Evolutionary conservation across 2,329 filamentous ascomycete species (phyloP).

Genomic region (Seiridium unicorne): DNA sequence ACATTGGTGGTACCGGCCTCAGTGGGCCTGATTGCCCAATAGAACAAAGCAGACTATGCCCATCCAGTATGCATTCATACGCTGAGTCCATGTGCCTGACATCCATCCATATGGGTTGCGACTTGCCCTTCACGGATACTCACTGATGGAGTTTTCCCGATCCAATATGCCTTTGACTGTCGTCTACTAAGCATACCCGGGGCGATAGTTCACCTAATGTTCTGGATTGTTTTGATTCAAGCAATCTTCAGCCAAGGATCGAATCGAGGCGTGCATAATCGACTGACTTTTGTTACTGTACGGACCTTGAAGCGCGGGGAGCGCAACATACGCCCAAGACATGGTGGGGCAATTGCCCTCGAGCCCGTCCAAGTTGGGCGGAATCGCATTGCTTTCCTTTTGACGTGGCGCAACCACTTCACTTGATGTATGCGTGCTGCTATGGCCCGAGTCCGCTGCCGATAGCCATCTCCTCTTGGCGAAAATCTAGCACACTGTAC

Average conservation of each 20-base stretch:
- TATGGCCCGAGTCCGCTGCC: background rate
- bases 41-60: background rate
- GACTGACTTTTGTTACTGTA: no score
- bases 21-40: slow-evolving; percentile 1
- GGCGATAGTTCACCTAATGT: no score
- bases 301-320: background rate
- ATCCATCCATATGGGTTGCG: background rate
- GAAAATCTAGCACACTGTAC: background rate
- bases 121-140: slow-evolving; percentile 6
- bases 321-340: background rate
- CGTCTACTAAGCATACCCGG: no score
- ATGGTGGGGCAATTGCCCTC: slow-evolving; percentile 4
- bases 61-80: background rate
- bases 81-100: slow-evolving; percentile 5
- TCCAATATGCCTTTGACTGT: background rate
- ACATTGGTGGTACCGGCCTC: background rate
- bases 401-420: slow-evolving; percentile 5
- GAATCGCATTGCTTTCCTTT: background rate
- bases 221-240: no score
- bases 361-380: background rate
- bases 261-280: no score
- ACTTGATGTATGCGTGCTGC: background rate
- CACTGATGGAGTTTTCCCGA: background rate
- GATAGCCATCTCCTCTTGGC: background rate
- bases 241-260: no score